Conservation (phyloP, 768 basidiomycete genomes). For the Pulveroboletus frians region DNA sequence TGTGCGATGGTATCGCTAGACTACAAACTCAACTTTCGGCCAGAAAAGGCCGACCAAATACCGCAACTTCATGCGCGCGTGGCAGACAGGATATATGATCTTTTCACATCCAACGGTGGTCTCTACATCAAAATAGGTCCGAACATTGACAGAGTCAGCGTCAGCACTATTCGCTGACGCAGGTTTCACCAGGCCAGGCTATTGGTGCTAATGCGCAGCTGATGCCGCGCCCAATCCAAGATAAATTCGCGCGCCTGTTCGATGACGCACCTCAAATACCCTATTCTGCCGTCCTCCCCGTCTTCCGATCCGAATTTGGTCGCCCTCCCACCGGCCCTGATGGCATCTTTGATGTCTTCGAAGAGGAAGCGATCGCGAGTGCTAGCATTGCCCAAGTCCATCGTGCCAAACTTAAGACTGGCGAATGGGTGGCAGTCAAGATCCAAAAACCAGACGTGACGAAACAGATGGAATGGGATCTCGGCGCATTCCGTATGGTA, state of each 20-base stretch:
- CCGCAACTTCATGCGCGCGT: constrained; percentile 82
- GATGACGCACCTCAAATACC: constrained; percentile 87
- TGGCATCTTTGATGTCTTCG: constrained; percentile 76
- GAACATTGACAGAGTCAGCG: constrained; percentile 1
- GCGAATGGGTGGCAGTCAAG: constrained; percentile 85
- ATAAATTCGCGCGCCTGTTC: constrained; percentile 77
- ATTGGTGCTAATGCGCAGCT: constrained; percentile 83
- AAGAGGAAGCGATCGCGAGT: constrained; percentile 71
- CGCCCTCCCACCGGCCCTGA: constrained; percentile 57
- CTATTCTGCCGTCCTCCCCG: constrained; percentile 59
- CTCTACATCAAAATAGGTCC: constrained; percentile 80
- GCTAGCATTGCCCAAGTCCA: constrained; percentile 95
- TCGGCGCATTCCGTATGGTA: constrained; percentile 61
- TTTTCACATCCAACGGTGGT: constrained; percentile 79
- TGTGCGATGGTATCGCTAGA: constrained; percentile 68
- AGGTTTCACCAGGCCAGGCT: constrained; percentile 48
- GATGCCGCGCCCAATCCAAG: constrained; percentile 77
- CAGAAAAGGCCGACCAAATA: constrained; percentile 64
- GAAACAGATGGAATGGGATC: constrained; percentile 83
- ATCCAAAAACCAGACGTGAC: constrained; percentile 85
- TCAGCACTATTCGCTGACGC: background rate
- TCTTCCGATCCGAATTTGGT: constrained; percentile 68
- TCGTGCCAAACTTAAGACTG: constrained; percentile 52
- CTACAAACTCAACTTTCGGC: constrained; percentile 86
- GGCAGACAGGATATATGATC: constrained; percentile 66